phyloP scores from a whole-genome alignment of 257 asterid genomes.

The Primulina eburnea region DNA sequence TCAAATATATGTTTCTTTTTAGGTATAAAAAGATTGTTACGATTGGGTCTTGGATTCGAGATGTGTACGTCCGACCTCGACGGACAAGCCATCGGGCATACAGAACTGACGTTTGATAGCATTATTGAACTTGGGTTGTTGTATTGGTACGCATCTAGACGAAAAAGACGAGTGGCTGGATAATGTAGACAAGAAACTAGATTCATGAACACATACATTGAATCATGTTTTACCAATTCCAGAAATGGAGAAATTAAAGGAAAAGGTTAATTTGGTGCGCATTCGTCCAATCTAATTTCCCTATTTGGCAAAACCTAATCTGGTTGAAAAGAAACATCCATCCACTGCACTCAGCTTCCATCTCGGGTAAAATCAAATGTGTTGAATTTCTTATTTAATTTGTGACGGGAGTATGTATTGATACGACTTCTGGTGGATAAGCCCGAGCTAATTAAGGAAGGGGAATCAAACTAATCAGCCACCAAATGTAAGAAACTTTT shows the following conservation, averaged over 20 bases:
- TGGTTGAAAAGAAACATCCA: background rate
- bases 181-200: background rate
- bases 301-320: conserved; percentile 35
- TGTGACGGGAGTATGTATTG: too few relatives aligned
- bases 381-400: too few relatives aligned
- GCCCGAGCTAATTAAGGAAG: too few relatives aligned
- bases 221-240: conserved; percentile 28
- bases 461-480: too few relatives aligned
- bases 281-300: conserved; percentile 33
- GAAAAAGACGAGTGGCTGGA: background rate
- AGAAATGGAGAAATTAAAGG: conserved; percentile 15
- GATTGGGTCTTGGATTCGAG: too few relatives aligned
- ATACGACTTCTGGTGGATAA: too few relatives aligned
- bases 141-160: background rate
- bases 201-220: conserved; percentile 17
- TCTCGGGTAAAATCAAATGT: too few relatives aligned
- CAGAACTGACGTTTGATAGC: background rate
- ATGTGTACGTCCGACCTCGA: too few relatives aligned
- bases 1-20: too few relatives aligned
- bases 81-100: too few relatives aligned
- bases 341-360: background rate
- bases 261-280: background rate
- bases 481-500: too few relatives aligned
- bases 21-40: too few relatives aligned
- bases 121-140: background rate